These are phyloP conservation scores for Ophiostoma pallidulum DNA, from an alignment of 2,329 filamentous ascomycete genomes.

Conservation along the genomic window DNA sequence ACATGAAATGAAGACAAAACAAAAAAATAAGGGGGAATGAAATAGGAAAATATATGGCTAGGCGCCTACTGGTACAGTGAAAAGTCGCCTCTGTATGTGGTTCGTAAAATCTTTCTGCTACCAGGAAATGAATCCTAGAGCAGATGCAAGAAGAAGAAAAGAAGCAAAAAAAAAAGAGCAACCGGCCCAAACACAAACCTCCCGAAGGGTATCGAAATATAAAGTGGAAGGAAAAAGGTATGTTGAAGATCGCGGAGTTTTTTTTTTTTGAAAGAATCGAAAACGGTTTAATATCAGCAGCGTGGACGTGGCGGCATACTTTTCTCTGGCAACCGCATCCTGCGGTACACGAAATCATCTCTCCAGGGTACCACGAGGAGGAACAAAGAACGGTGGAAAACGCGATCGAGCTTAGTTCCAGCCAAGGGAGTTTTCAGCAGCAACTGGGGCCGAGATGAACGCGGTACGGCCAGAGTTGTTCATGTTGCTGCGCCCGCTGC, in stretches of 20 bases:
- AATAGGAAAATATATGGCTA: conserved; percentile 12
- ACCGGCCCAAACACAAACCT: conserved; percentile 23
- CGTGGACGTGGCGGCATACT: conserved; percentile 20
- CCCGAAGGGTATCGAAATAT: conserved; percentile 38
- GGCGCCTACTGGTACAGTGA: neutral
- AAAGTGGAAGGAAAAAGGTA: conserved; percentile 18
- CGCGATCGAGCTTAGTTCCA: conserved; percentile 62
- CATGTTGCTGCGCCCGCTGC: conserved; percentile 41
- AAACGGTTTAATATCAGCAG: conserved; percentile 21
- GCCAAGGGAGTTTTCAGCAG: conserved; percentile 87
- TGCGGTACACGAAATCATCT: conserved; percentile 2
- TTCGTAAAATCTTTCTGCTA: conserved; percentile 10
- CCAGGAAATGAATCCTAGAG: neutral
- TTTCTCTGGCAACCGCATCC: conserved; percentile 1
- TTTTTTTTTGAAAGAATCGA: conserved; percentile 14
- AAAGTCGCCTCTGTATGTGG: conserved; percentile 9
- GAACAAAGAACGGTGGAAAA: conserved; percentile 1
- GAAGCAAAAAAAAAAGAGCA: conserved; percentile 13
- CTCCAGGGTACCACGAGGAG: neutral
- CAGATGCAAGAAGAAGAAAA: conserved; percentile 9
- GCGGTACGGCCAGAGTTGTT: conserved; percentile 46
- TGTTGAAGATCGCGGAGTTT: conserved; percentile 2
- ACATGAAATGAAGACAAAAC: conserved; percentile 13
- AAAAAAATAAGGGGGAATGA: conserved; percentile 4
- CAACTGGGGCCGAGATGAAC: conserved; percentile 80